Percentiles rank a stretch among this genome's conserved stretches.
Evolutionary conservation across 768 basidiomycete genomes (phyloP).

Genomic region (Russula emetica): DNA sequence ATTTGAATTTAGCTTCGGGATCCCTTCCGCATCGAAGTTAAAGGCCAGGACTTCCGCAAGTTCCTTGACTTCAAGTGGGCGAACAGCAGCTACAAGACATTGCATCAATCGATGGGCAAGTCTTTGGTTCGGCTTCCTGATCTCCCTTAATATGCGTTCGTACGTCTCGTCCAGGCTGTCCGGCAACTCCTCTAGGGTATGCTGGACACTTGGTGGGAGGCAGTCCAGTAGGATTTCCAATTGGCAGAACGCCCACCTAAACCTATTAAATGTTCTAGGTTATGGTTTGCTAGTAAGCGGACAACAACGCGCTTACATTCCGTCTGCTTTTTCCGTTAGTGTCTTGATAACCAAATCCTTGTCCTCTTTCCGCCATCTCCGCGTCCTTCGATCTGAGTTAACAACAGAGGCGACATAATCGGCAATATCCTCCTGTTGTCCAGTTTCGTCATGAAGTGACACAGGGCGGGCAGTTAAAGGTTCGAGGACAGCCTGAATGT

Average conservation of each 20-base stretch:
- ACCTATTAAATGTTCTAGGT: not conserved
- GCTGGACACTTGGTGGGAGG: not conserved
- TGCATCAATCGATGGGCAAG: not conserved
- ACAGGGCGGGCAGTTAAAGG: not conserved
- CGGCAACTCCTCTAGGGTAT: not conserved
- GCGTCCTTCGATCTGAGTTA: not conserved
- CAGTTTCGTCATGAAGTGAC: conserved; percentile 4
- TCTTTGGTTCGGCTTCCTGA: not conserved
- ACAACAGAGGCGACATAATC: conserved; percentile 6
- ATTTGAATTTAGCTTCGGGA: not conserved
- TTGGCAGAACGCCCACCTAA: conserved; percentile 10
- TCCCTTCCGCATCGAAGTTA: not conserved
- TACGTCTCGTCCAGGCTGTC: conserved; percentile 1
- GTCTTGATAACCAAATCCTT: conserved; percentile 4
- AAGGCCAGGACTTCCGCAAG: not conserved
- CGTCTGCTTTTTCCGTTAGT: conserved; percentile 4
- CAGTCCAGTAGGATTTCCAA: not conserved
- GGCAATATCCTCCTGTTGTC: conserved; percentile 5
- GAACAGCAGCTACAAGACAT: not conserved
- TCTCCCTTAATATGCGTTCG: not conserved
- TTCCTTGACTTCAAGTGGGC: not conserved
- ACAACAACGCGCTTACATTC: not conserved
- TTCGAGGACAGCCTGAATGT: conserved; percentile 3
- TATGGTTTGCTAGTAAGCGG: not conserved
- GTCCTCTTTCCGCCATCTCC: conserved; percentile 8